A percentile compares a stretch with the other conserved stretches of the same genome.
Conservation (phyloP, 352 stramenopile genomes). For the Globisporangium uncinulatum region DNA sequence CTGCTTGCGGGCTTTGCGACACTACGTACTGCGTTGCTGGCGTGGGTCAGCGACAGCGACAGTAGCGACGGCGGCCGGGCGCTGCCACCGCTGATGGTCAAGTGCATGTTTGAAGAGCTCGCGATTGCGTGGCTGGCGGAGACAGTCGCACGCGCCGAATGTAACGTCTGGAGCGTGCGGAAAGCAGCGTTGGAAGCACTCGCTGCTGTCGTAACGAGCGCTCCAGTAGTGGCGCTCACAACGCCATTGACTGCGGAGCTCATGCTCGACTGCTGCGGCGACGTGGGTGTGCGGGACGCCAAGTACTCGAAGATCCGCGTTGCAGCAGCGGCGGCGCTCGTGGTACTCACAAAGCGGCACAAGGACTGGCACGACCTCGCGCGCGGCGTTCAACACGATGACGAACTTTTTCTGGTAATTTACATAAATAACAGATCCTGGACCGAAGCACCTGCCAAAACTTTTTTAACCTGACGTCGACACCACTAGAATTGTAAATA, state of each 20-base stretch:
- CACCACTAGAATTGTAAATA: too few relatives aligned
- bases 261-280: constrained; percentile 44
- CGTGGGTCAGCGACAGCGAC: constrained; percentile 22
- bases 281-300: constrained; percentile 51
- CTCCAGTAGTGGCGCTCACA: constrained; percentile 15
- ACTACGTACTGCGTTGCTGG: constrained; percentile 27
- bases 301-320: constrained; percentile 75
- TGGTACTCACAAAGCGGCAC: constrained; percentile 32
- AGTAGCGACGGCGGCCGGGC: not conserved
- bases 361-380: constrained; percentile 26
- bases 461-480: too few relatives aligned
- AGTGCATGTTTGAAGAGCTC: constrained; percentile 68
- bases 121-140: constrained; percentile 34
- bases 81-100: constrained; percentile 60
- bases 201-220: constrained; percentile 25
- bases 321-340: constrained; percentile 42
- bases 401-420: too few relatives aligned
- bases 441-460: too few relatives aligned
- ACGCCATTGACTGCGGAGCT: constrained; percentile 23
- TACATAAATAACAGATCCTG: too few relatives aligned
- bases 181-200: constrained; percentile 45
- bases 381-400: constrained; percentile 46
- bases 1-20: constrained; percentile 28
- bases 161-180: constrained; percentile 66
- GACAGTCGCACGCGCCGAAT: constrained; percentile 26